Base-by-base conservation (phyloP, 1,284 basidiomycete genomes). In the Apiotrichum siamense region DNA sequence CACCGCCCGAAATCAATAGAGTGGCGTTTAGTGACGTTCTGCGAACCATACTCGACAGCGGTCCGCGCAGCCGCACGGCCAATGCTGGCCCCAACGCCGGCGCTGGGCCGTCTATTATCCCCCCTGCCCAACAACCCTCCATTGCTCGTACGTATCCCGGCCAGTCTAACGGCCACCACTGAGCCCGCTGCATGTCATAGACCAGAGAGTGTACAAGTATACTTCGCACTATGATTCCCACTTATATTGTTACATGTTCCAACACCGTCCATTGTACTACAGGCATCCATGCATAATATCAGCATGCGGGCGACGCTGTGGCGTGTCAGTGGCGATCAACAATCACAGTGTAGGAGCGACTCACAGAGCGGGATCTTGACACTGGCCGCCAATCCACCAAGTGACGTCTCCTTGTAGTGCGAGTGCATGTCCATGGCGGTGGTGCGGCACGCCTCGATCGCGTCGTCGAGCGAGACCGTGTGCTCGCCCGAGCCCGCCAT, bases 361-460 rank as follows among this genome's bases (percentile, higher is more conserved):
- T 59, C 38, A 67, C 65, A 83, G 44, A 88, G 68, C 2, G 86
- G 86, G 58, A 88, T 87, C 72, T 79, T 83, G 54, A 88, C 85
- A 27, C 80, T 81, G 9, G 82, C 86, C 82, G 24, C 90, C 60
- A 92, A 52, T 7, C 73, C 73, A 15, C 69, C 66, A 11, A 74
- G 80, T 21, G 42, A 44, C 2, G 91, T 94, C 75, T 94, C 91
- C 70, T 93, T 93, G 70, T 93, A 76, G 58, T 74, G 70, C 11
- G 60, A 63, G 55, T 76, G 74, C 77, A 79, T 78, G 47, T 77
- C 77, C 25, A 72, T 59, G 2, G 93, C 93, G 0, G 93, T 97
- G 35, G 94, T 75, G 32, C 90, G 79, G 87, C 96, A 96, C 2
- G 93, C 94, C 67, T 91, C 88, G 50, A 97, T 97, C 0, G 93